A percentile compares a stretch with the other conserved stretches of the same genome.
Conservation (phyloP, 371 early-diverging fungal genomes). For the Apophysomyces trapeziformis region DNA sequence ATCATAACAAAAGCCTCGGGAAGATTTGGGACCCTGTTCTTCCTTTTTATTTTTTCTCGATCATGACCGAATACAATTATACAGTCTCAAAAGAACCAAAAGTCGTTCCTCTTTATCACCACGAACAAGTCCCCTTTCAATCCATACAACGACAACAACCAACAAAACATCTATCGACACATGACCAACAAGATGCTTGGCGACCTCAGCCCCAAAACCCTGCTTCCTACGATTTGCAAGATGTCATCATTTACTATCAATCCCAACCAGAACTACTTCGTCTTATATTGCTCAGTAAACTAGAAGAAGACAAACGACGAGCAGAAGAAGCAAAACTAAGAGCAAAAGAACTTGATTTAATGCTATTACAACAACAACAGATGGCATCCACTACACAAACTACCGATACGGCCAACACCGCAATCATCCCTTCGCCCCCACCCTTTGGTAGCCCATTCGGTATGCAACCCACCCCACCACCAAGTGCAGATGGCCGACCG, state of each 20-base stretch:
- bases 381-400: not conserved
- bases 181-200: constrained; percentile 12
- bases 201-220: constrained; percentile 15
- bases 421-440: constrained; percentile 6
- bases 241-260: constrained; percentile 51
- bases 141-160: constrained; percentile 26
- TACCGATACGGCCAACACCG: not conserved
- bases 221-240: constrained; percentile 44
- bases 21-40: constrained; percentile 17
- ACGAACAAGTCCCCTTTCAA: constrained; percentile 24
- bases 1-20: constrained; percentile 12
- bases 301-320: constrained; percentile 59
- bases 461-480: constrained; percentile 32
- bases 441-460: constrained; percentile 12
- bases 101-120: constrained; percentile 21
- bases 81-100: constrained; percentile 17
- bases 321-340: constrained; percentile 46
- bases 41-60: constrained; percentile 13
- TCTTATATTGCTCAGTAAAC: constrained; percentile 53
- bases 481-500: constrained; percentile 26
- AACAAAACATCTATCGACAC: constrained; percentile 19
- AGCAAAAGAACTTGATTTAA: constrained; percentile 47
- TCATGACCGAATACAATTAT: constrained; percentile 23
- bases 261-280: constrained; percentile 57
- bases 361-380: constrained; percentile 31